These are phyloP conservation scores for Sporothrix brunneoviolacea DNA, from an alignment of 2,329 filamentous ascomycete species.

Conservation along the genomic window DNA sequence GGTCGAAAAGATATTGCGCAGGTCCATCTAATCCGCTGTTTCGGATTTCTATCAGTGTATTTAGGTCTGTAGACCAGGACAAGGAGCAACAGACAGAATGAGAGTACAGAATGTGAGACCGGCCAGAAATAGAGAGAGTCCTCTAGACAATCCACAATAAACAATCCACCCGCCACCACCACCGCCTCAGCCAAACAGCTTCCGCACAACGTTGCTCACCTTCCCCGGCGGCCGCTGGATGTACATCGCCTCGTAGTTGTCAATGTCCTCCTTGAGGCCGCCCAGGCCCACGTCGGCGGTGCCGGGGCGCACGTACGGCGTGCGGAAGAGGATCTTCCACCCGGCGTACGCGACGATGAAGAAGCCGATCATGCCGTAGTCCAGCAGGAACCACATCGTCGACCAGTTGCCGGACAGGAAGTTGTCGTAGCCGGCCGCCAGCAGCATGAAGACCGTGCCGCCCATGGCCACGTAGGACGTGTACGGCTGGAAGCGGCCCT, in stretches of 20 bases:
- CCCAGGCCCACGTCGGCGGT: slow-evolving; percentile 20
- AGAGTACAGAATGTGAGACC: too few relatives aligned
- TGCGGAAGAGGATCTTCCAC: slow-evolving; percentile 14
- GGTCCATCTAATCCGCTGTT: too few relatives aligned
- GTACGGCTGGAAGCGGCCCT: slow-evolving; percentile 32
- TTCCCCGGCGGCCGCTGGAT: too few relatives aligned
- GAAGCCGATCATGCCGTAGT: slow-evolving; percentile 18
- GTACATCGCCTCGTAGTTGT: slow-evolving; percentile 32
- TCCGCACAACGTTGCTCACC: too few relatives aligned
- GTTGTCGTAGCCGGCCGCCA: slow-evolving; percentile 13
- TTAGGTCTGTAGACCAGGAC: too few relatives aligned
- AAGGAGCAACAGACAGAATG: too few relatives aligned
- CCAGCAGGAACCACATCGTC: slow-evolving; percentile 16
- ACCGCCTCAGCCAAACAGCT: too few relatives aligned
- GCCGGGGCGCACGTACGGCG: slow-evolving; percentile 13
- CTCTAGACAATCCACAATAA: too few relatives aligned
- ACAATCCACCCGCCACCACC: too few relatives aligned
- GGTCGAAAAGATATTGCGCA: too few relatives aligned
- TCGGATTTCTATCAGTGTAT: too few relatives aligned
- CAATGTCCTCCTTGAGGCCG: slow-evolving; percentile 21
- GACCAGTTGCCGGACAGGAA: slow-evolving; percentile 14
- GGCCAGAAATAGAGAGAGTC: too few relatives aligned
- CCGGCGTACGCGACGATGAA: slow-evolving; percentile 5
- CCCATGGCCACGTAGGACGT: slow-evolving; percentile 19
- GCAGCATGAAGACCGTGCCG: slow-evolving; percentile 14